Evolutionary conservation across 2,329 filamentous ascomycete species (phyloP).

Genomic region (Fusarium zealandicum): DNA sequence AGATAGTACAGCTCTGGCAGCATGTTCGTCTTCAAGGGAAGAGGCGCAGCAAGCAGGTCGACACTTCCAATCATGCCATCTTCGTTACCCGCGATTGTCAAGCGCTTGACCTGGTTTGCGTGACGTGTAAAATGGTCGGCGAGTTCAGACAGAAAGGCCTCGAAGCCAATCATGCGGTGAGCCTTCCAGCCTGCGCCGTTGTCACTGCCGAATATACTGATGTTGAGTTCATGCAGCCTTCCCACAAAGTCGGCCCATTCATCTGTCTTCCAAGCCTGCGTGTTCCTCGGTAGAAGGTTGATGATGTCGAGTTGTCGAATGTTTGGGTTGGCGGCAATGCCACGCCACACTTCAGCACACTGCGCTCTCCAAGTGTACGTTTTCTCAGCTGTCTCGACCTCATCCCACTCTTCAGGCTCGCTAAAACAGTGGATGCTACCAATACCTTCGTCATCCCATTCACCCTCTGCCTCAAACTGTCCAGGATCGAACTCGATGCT

Average conservation of each 20-base stretch:
- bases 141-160: too few species aligned
- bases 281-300: not conserved
- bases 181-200: not conserved
- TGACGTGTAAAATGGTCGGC: too few species aligned
- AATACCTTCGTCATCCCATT: not conserved
- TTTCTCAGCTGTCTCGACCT: too few species aligned
- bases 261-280: not conserved
- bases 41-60: too few species aligned
- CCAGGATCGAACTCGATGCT: not conserved
- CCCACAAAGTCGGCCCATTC: not conserved
- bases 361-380: slow-evolving; percentile 6
- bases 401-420: too few species aligned
- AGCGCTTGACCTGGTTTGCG: too few species aligned
- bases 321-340: not conserved
- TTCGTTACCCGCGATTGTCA: too few species aligned
- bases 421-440: too few species aligned
- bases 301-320: not conserved
- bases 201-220: not conserved
- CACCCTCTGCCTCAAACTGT: not conserved
- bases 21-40: too few species aligned
- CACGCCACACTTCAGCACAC: not conserved
- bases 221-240: not conserved
- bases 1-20: too few species aligned
- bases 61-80: too few species aligned
- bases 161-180: too few species aligned